Base-by-base conservation (phyloP, 768 basidiomycete genomes). In the Galerina sulciceps region DNA sequence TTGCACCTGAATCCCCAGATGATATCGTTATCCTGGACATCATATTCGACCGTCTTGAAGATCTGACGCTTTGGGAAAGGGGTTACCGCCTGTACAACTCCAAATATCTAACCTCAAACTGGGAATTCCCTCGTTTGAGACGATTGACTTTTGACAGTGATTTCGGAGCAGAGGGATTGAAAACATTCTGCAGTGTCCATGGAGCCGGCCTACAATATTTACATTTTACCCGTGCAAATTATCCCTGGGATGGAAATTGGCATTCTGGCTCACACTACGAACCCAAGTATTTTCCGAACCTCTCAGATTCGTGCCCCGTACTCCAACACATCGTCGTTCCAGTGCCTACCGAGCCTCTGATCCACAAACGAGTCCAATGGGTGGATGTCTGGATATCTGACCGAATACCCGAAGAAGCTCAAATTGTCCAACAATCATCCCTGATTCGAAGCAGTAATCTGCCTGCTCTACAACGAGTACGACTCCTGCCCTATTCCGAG, bases 371-470 rank as follows among this genome's bases (percentile, higher is more conserved):
- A 2, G 18, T 58, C 43, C 46, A 53, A 36, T 53, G 57, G 50
- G 35, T 58, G 22, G 51, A 58, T 53, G n/a, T 58, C 9, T 58
- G 57, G 51, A 35, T 40, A 45, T n/a, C 20, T 10, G 31, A 34
- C 44, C 15, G 17, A 11, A 18, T 34, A 42, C 26, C 8, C 8
- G 26, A 14, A 36, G 11, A 15, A 20, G 13, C 15, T n/a, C 31
- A 26, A 23, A 36, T n/a, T 23, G 22, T 42, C 23, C 10, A 20
- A 36, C 17, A 15, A 5, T 26, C 38, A n/a, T 14, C 13, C 14
- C 23, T 6, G 10, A 35, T 53, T 18, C 22, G 20, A 20, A n/a
- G n/a, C 10, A 13, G 42, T 15, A 35, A 22, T 1, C 52, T 58
- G 22, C 57, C 57, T 36, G 38, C 49, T 6, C 57, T 58, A 18